phyloP scores from a whole-genome alignment of 2,329 filamentous ascomycete species.

The Alternaria sp. region DNA sequence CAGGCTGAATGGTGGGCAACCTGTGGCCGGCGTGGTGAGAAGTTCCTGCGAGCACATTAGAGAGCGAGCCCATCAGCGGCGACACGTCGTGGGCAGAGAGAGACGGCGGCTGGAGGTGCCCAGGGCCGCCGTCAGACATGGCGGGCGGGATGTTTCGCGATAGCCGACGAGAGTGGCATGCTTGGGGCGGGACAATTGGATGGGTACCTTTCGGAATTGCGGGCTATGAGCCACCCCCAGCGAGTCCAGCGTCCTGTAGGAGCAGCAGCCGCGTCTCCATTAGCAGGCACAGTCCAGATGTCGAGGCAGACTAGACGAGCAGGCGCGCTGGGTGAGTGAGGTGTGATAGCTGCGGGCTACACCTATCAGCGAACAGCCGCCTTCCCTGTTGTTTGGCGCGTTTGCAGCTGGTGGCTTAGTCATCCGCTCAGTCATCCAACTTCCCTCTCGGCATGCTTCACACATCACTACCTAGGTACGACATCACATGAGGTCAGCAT shows the following conservation, averaged over 20 bases:
- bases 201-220: constrained; percentile 25
- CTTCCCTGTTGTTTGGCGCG: constrained; percentile 20
- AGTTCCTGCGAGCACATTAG: constrained; percentile 34
- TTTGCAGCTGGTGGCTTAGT: constrained; percentile 14
- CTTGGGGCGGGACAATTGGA: constrained; percentile 21
- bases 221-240: constrained; percentile 40
- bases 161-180: constrained; percentile 26
- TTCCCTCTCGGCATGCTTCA: background rate
- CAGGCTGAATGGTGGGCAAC: constrained; percentile 38
- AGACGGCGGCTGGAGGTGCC: constrained; percentile 18
- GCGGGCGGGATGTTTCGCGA: constrained; percentile 26
- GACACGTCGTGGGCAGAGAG: constrained; percentile 7
- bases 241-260: constrained; percentile 42
- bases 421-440: background rate
- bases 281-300: constrained; percentile 34
- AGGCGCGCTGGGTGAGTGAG: constrained; percentile 20
- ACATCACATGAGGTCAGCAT: background rate
- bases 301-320: constrained; percentile 19
- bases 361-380: constrained; percentile 7
- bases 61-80: constrained; percentile 19
- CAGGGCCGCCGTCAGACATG: constrained; percentile 26
- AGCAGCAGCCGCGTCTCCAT: constrained; percentile 45
- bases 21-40: constrained; percentile 14
- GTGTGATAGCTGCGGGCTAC: constrained; percentile 16
- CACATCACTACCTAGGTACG: background rate